These are phyloP conservation scores for Raphanus raphanistrum DNA, from an alignment of 345 rosid genomes.

Conservation along the genomic window DNA sequence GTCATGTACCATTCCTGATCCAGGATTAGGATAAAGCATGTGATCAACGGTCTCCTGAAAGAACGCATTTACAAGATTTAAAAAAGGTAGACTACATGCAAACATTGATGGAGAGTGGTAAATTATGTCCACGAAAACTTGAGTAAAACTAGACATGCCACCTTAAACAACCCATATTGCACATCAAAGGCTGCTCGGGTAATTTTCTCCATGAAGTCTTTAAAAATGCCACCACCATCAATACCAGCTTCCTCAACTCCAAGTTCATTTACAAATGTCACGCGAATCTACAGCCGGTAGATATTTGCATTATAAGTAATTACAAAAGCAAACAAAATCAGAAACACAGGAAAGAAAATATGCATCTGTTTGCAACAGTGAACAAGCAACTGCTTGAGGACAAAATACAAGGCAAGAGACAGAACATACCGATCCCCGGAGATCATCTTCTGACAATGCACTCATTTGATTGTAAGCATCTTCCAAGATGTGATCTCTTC, in stretches of 20 bases:
- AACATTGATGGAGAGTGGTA: slow-evolving; percentile 22
- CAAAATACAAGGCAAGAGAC: slow-evolving; percentile 10
- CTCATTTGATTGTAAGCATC: slow-evolving; percentile 99
- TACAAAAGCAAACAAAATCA: slow-evolving; percentile 19
- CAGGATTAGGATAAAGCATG: slow-evolving; percentile 97
- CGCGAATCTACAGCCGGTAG: slow-evolving; percentile 73
- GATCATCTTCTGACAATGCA: slow-evolving; percentile 91
- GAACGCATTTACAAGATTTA: slow-evolving; percentile 28
- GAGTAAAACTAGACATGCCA: slow-evolving; percentile 21
- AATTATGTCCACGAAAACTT: slow-evolving; percentile 5
- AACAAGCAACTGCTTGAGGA: slow-evolving; percentile 16
- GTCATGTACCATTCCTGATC: slow-evolving; percentile 94
- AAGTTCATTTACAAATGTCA: slow-evolving; percentile 88
- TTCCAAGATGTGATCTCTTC: slow-evolving; percentile 92
- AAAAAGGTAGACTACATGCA: slow-evolving; percentile 1
- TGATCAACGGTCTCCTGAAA: slow-evolving; percentile 94
- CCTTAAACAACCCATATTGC: slow-evolving; percentile 98
- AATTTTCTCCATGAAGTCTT: slow-evolving; percentile 99
- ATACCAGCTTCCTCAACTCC: slow-evolving; percentile 99
- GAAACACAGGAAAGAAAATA: slow-evolving; percentile 9
- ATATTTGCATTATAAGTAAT: slow-evolving; percentile 25
- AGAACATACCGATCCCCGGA: slow-evolving; percentile 72
- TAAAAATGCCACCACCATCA: slow-evolving; percentile 99
- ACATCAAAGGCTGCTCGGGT: slow-evolving; percentile 96
- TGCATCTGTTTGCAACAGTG: slow-evolving; percentile 5